Evolutionary conservation across 176 grass and related monocot species (phyloP), one percentile per base, ranked within the genome.

Genomic region (Phragmites australis): DNA sequence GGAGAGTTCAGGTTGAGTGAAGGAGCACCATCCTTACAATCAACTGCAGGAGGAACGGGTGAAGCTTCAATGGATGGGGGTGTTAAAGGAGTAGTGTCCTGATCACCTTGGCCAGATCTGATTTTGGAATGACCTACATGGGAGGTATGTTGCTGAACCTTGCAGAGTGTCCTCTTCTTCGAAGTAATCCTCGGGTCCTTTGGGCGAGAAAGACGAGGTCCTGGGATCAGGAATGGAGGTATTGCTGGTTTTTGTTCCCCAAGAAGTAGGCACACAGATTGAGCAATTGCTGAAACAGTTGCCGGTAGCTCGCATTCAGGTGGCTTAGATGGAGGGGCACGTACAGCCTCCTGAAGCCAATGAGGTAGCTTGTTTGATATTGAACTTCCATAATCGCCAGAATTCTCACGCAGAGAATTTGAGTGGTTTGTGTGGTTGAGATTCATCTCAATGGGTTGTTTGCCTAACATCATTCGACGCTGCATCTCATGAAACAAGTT

Each of bases 291-390:
- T 54, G 86, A 86, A 80, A 94, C 76, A 80, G 82, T 81, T 31
- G 90, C 86, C 2, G 96, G 90, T 79, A 99, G 75, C 29, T 81
- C 85, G 23, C 66, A 75, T 77, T 83, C 87, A 86, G 63, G 79
- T 41, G 81, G 82, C 69, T 87, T 94, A 5, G 58, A 80, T 31
- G 82, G 56, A 55, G 90, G 88, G 64, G 83, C 79, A 42, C 86
- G 90, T 64, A 99, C 92, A 72, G 93, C 93, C 86, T 99, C 84
- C 82, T 91, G 90, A 82, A 99, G 93, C 96, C 96, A 99, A 91
- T 99, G 96, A 0, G 93, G 96, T 70, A 99, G 80, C 59, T 92
- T 99, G 81, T 94, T 93, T 65, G 88, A 76, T 82, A 88, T 95
- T 62, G 89, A 99, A 60, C 83, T 81, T 81, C 76, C 86, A 75